Conservation (phyloP, 305 asterid species). For the Vinca major region DNA sequence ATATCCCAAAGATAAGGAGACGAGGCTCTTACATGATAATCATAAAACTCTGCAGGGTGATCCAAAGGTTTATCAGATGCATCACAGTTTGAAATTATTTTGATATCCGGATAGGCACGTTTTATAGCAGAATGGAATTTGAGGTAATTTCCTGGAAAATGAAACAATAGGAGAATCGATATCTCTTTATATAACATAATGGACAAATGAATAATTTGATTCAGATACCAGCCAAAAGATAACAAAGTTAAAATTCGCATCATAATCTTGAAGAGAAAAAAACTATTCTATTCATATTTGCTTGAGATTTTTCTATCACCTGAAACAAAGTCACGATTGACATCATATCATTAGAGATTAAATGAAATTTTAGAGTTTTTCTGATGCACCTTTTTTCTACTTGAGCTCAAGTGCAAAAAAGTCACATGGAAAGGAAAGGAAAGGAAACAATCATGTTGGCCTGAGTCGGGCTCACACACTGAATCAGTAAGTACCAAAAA, state of each 20-base stretch:
- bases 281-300: neutral
- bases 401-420: neutral
- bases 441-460: too few relatives aligned
- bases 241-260: neutral
- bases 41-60: slow-evolving; percentile 87
- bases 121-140: slow-evolving; percentile 67
- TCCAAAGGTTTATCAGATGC: slow-evolving; percentile 56
- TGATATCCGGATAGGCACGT: slow-evolving; percentile 59
- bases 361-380: neutral
- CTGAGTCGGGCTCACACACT: too few relatives aligned
- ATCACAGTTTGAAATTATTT: slow-evolving; percentile 83
- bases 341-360: neutral
- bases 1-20: neutral
- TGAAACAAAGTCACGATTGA: neutral
- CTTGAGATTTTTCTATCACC: neutral
- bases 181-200: neutral
- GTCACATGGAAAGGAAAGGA: neutral
- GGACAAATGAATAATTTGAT: neutral
- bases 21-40: slow-evolving; percentile 59
- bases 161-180: slow-evolving; percentile 12
- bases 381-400: neutral
- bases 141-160: slow-evolving; percentile 69
- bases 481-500: too few relatives aligned
- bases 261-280: neutral
- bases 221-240: neutral